Evolutionary conservation across 305 asterid genomes (phyloP).

Genomic region (Fraxinus latifolia): DNA sequence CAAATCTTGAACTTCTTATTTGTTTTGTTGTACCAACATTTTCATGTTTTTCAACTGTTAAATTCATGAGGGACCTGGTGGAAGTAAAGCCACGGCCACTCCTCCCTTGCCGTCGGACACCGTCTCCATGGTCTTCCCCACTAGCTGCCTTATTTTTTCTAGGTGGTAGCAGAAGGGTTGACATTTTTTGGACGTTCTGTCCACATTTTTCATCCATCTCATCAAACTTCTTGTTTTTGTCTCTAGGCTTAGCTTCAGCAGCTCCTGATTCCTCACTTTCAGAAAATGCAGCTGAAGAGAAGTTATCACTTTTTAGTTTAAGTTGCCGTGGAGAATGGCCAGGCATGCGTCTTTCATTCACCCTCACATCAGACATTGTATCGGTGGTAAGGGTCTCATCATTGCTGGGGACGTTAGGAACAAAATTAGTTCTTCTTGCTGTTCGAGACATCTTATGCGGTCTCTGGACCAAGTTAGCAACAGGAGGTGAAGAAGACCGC

Average conservation of each 20-base stretch:
- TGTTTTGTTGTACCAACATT: slow-evolving; percentile 76
- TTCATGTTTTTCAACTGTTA: slow-evolving; percentile 62
- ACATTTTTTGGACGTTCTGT: slow-evolving; percentile 72
- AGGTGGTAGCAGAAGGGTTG: slow-evolving; percentile 71
- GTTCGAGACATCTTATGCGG: slow-evolving; percentile 83
- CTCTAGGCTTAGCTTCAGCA: slow-evolving; percentile 62
- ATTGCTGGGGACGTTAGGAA: slow-evolving; percentile 60
- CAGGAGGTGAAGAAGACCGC: slow-evolving; percentile 86
- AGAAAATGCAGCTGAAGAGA: slow-evolving; percentile 67
- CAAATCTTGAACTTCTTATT: slow-evolving; percentile 76
- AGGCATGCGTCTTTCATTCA: slow-evolving; percentile 56
- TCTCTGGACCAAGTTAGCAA: slow-evolving; percentile 79
- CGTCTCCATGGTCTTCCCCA: slow-evolving; percentile 63
- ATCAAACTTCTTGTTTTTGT: slow-evolving; percentile 60
- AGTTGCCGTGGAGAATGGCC: slow-evolving; percentile 68
- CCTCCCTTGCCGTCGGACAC: slow-evolving; percentile 84
- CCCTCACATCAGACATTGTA: slow-evolving; percentile 41
- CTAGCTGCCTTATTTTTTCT: slow-evolving; percentile 61
- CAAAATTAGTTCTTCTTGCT: slow-evolving; percentile 69
- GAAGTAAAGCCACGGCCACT: slow-evolving; percentile 69
- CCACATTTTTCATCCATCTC: slow-evolving; percentile 61
- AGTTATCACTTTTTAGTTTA: slow-evolving; percentile 59
- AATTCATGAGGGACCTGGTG: slow-evolving; percentile 64
- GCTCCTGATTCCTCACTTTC: slow-evolving; percentile 90
- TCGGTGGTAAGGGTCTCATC: slow-evolving; percentile 55